Evolutionary conservation across 306 rosid genomes (phyloP), one percentile per base, ranked within the genome.

Genomic region (Pachyrhizus erosus): DNA sequence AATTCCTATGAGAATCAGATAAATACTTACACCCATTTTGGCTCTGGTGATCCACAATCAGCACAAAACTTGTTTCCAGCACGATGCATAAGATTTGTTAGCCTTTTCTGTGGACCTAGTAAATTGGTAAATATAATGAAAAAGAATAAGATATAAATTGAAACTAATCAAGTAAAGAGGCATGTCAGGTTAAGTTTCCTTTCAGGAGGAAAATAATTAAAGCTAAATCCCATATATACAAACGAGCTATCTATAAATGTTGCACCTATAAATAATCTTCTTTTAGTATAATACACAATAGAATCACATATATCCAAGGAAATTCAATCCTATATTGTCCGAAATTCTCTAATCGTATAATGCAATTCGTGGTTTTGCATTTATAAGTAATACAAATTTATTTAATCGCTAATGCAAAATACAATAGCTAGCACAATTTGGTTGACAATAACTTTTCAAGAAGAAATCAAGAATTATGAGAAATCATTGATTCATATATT

Each of bases 21-120:
- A 13, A 79, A 84, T 26, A 85, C 97, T 89, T 92, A 93, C 99
- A 91, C 96, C 99, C 99, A 96, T 93, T 91, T 93, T 48, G 99
- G 99, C 55, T 92, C 97, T 23, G 93, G 92, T 77, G 98, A 81
- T 70, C 94, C 98, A 79, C 99, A 96, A 82, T 96, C 99, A 68
- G 99, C 98, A 21, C 99, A 96, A 49, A 34, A 66, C 75, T 48
- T 84, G 82, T 96, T 96, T 31, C 90, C 89, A 14, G 86, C 67
- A 79, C 90, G 90, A 48, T 68, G 74, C 90, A 85, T 71, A 62
- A 96, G 81, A 86, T 72, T 80, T 34, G 87, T 82, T 81, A 96
- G 68, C 86, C 92, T 91, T 84, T 82, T 86, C 17, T 81, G 93
- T 34, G 96, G 87, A 76, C 86, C 99, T 96, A 87, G 66, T 82